Evolutionary conservation across 805 yeast genomes (phyloP), one percentile per base, ranked within the genome.

Genomic region (Kazachstania taianensis): DNA sequence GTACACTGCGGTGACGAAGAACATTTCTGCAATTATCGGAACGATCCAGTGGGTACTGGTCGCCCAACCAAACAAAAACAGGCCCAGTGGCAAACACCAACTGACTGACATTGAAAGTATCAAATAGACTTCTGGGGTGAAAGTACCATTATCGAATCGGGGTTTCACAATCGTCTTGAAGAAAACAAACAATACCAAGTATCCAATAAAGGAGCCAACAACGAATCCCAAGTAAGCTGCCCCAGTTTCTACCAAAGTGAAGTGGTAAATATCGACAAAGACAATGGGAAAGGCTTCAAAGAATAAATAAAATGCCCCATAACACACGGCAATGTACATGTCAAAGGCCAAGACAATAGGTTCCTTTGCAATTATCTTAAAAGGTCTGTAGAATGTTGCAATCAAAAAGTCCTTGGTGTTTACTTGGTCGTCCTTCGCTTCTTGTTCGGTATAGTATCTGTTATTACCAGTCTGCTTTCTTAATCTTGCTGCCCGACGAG

Each of bases 241-340:
- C 14, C 79, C 75, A 20, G 53, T 41, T 36, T 68, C 72, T 20
- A 73, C 61, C 18, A 62, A 45, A 3, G 70, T 63, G 52, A 76
- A 76, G 22, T 61, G 48, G 42, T 72, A 62, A 15, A 61, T 47
- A 2, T 62, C 69, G 7, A 41, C 37, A 41, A 67, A 77, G 2
- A 71, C 73, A 24, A 75, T 59, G 7, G 83, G 81, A 55, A 72
- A 72, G 4, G 73, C 74, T 53, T 76, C 81, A 45, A 75, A 72
- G 62, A 71, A 75, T 15, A 73, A 50, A 50, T 73, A 76, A 41
- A 71, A 43, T 22, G 67, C 52, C 17, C 77, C 70, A 50, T 75
- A 76, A 6, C 66, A 59, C 35, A 75, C 45, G 0, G 75, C 72
- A 42, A 70, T 56, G 49, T 73, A 74, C 17, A 67, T 14, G 46